Base-by-base conservation (phyloP, 1,139 yeast genomes). In the Debaryomyces subglobosus region DNA sequence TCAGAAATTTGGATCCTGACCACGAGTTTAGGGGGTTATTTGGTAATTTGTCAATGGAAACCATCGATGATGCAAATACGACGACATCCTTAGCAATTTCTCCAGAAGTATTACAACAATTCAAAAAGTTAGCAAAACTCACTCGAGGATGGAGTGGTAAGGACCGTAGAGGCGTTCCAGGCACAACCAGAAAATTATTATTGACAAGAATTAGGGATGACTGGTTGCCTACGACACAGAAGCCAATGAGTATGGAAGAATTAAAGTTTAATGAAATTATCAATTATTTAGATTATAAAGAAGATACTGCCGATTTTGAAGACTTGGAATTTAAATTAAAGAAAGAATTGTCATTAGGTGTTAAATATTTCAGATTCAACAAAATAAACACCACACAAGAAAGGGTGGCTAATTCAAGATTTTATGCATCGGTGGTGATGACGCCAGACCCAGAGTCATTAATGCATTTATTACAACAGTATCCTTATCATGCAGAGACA, bases 111-210 rank as follows among this genome's bases (percentile, higher is more conserved):
- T 67, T 86, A 49, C 81, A 77, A 46, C 89, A 84, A 57, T 81
- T 85, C 54, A 85, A 82, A 56, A 76, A 79, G 52, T 55, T 86
- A 54, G 83, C 86, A 9, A 76, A 83, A 50, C 67, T 85, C 24
- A 82, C 88, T 1, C 76, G 89, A 56, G 90, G 90, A 18, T 89
- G 96, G 95, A 86, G 91, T 43, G 96, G 96, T 0, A 81, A 82
- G 55, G 96, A 89, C 60, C 82, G 85, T 49, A 68, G 86, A 45
- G 72, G 83, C 10, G 81, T 88, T 5, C 92, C 96, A 0, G 95
- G 95, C 7, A 81, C 89, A 0, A 68, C 84, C 0, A 75, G 91
- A 53, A 86, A 86, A 56, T 67, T 89, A 45, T 72, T 82, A 9
- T 72, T 90, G 50, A 85, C 96, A 0, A 84, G 85, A 58, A 82